These are phyloP conservation scores for Oidiodendron maius DNA, from an alignment of 495 filamentous ascomycete genomes.

Conservation along the genomic window DNA sequence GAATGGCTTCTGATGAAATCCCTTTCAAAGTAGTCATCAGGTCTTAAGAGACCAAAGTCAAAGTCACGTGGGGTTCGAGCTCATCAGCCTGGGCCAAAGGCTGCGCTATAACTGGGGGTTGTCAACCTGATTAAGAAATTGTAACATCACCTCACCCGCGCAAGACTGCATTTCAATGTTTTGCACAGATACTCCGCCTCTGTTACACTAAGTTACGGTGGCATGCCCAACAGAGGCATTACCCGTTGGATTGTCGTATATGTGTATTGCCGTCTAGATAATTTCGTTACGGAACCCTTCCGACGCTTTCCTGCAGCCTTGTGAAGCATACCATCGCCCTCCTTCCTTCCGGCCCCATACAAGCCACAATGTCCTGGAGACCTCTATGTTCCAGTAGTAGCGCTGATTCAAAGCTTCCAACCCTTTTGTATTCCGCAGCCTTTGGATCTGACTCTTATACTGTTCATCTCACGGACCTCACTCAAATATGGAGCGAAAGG, in stretches of 20 bases:
- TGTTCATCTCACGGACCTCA: constrained; percentile 77
- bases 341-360: neutral
- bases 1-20: too few species aligned
- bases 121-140: too few species aligned
- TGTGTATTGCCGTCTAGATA: neutral
- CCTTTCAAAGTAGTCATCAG: too few species aligned
- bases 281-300: neutral
- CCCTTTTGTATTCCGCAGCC: constrained; percentile 47
- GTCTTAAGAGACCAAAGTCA: too few species aligned
- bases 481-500: constrained; percentile 74
- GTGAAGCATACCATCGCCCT: neutral
- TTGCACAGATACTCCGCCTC: constrained; percentile 1
- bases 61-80: too few species aligned
- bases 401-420: constrained; percentile 28
- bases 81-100: too few species aligned
- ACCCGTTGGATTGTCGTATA: neutral
- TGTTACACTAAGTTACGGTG: neutral
- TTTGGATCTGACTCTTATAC: constrained; percentile 56
- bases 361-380: constrained; percentile 13
- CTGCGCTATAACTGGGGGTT: too few species aligned
- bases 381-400: constrained; percentile 8
- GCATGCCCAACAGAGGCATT: constrained; percentile 1
- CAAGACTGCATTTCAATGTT: too few species aligned
- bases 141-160: too few species aligned
- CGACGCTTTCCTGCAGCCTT: constrained; percentile 9